Conservation (phyloP, 345 rosid species). For the Tarenaya hassleriana region DNA sequence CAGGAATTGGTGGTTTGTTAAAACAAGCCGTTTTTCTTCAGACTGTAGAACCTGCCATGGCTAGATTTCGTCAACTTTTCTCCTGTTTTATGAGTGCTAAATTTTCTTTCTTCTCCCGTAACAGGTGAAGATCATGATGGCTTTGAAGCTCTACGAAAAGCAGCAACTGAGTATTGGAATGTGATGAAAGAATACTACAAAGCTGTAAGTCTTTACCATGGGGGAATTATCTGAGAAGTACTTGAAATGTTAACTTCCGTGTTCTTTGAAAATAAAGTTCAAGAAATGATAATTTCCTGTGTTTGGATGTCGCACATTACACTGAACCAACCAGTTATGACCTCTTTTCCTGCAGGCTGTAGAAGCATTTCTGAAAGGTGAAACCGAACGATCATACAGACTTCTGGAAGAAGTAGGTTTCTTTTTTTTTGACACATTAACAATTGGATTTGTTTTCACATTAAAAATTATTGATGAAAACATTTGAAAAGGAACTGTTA, state of each 20-base stretch:
- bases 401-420: conserved; percentile 38
- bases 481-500: conserved; percentile 6
- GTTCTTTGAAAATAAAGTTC: no score
- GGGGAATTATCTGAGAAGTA: background rate
- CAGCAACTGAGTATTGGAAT: conserved; percentile 46
- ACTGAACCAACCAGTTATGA: no score
- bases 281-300: no score
- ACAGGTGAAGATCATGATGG: conserved; percentile 39
- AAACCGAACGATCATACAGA: conserved; percentile 42
- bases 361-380: conserved; percentile 44
- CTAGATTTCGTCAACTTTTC: background rate
- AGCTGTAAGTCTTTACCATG: conserved; percentile 39
- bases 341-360: conserved; percentile 41
- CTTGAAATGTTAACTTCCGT: background rate
- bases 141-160: conserved; percentile 43
- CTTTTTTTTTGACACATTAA: background rate
- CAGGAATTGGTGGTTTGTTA: background rate
- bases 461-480: no score
- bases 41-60: background rate
- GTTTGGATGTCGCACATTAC: no score
- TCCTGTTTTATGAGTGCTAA: conserved; percentile 12
- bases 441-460: background rate
- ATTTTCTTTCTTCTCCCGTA: conserved; percentile 17
- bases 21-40: background rate
- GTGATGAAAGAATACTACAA: conserved; percentile 56